Percentiles rank a stretch among this genome's conserved stretches.
phyloP scores from a whole-genome alignment of 768 basidiomycete species.

The Pisolithus sp. region DNA sequence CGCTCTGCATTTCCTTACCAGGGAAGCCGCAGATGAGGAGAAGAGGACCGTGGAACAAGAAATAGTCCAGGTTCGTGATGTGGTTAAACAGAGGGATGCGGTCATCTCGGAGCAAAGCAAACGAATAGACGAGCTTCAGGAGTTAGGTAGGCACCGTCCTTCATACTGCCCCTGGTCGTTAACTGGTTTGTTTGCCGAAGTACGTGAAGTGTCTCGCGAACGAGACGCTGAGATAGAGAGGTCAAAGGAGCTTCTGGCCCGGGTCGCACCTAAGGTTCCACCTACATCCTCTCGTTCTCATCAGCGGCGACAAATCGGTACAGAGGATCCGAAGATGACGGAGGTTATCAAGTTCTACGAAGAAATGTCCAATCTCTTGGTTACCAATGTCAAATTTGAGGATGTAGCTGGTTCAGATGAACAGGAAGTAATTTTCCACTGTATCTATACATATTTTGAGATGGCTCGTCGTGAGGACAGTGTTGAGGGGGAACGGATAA shows the following conservation, averaged over 20 bases:
- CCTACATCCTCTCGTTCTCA: slow-evolving; percentile 31
- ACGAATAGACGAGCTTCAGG: slow-evolving; percentile 41
- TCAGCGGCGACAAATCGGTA: slow-evolving; percentile 28
- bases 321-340: slow-evolving; percentile 52
- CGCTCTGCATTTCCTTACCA: slow-evolving; percentile 61
- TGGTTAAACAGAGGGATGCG: slow-evolving; percentile 37
- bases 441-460: slow-evolving; percentile 54
- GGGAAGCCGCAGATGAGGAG: slow-evolving; percentile 69
- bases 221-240: slow-evolving; percentile 60
- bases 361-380: slow-evolving; percentile 75
- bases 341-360: slow-evolving; percentile 74
- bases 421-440: slow-evolving; percentile 57
- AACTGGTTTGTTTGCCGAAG: slow-evolving; percentile 28
- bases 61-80: slow-evolving; percentile 36
- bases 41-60: slow-evolving; percentile 47
- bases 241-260: slow-evolving; percentile 37
- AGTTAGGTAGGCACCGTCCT: slow-evolving; percentile 37
- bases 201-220: slow-evolving; percentile 44
- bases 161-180: slow-evolving; percentile 1
- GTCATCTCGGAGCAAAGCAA: slow-evolving; percentile 39
- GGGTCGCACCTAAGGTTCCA: slow-evolving; percentile 37
- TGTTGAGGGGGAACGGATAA: slow-evolving; percentile 27
- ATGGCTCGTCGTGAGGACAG: slow-evolving; percentile 25
- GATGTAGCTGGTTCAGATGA: slow-evolving; percentile 17
- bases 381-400: slow-evolving; percentile 54